A percentile compares a stretch with the other conserved stretches of the same genome.
phyloP scores from a whole-genome alignment of 495 filamentous ascomycete species.

The Glonium stellatum region DNA sequence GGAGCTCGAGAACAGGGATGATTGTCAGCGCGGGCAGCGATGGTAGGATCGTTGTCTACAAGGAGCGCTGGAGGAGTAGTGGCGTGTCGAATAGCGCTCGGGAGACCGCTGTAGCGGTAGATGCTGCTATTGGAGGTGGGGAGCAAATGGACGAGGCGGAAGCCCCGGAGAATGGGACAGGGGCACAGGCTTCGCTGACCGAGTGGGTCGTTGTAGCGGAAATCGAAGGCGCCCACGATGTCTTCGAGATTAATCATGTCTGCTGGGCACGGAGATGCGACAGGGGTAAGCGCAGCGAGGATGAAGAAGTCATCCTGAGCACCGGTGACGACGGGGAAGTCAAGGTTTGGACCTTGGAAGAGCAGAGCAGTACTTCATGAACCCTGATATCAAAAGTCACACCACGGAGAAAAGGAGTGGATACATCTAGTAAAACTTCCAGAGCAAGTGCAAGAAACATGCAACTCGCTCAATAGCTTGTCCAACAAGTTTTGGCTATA shows the following conservation, averaged over 20 bases:
- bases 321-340: conserved; percentile 58
- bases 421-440: no score
- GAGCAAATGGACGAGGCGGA: conserved; percentile 9
- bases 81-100: conserved; percentile 28
- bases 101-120: conserved; percentile 34
- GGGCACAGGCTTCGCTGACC: conserved; percentile 33
- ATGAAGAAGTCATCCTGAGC: conserved; percentile 53
- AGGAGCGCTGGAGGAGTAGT: conserved; percentile 42
- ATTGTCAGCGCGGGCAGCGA: conserved; percentile 82
- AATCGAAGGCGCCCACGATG: conserved; percentile 67
- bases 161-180: conserved; percentile 4
- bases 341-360: conserved; percentile 35
- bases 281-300: conserved; percentile 23
- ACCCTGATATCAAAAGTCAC: background rate
- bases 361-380: background rate
- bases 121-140: background rate
- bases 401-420: no score
- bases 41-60: conserved; percentile 74
- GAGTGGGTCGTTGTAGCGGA: conserved; percentile 64
- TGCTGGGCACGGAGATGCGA: conserved; percentile 57
- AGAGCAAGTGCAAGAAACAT: no score
- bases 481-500: no score
- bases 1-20: conserved; percentile 67
- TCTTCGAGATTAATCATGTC: conserved; percentile 89
- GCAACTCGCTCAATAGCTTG: no score